Evolutionary conservation across 139 green algal genomes (phyloP).

Genomic region (Coccomyxa sp.): DNA sequence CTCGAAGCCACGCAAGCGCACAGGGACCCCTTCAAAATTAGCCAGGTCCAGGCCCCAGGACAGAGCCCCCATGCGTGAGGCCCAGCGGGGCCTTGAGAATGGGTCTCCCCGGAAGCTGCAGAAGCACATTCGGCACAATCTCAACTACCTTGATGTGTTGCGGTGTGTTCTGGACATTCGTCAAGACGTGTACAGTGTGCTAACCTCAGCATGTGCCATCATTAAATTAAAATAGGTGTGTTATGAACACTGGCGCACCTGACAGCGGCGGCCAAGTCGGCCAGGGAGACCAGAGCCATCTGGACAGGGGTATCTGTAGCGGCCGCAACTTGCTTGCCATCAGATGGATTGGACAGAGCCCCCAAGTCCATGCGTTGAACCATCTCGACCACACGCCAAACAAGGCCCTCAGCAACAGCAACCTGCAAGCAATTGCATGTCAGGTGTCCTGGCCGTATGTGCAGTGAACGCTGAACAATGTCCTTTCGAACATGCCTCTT

Average conservation of each 20-base stretch:
- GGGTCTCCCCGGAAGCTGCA: conserved; percentile 62
- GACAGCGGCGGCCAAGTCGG: conserved; percentile 45
- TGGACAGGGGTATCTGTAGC: conserved; percentile 44
- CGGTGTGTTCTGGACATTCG: neutral
- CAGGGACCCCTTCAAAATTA: conserved; percentile 64
- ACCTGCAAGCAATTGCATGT: conserved; percentile 22
- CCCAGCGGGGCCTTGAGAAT: conserved; percentile 43
- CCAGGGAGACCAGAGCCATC: conserved; percentile 58
- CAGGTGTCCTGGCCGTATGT: neutral
- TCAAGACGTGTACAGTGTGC: neutral
- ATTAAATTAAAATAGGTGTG: neutral
- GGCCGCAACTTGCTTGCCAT: conserved; percentile 8
- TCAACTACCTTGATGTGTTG: neutral
- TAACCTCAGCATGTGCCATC: neutral
- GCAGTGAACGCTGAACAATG: neutral
- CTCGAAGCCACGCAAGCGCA: conserved; percentile 58
- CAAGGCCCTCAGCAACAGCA: conserved; percentile 52
- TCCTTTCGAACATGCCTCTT: neutral
- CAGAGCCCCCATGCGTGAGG: conserved; percentile 19
- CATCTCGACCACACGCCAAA: conserved; percentile 52
- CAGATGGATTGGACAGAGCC: neutral
- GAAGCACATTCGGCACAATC: neutral
- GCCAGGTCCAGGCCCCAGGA: conserved; percentile 65
- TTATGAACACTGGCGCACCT: neutral
- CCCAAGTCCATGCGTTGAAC: conserved; percentile 33